Conservation (phyloP, 2,329 filamentous ascomycete genomes). For the Escovopsis sp. region DNA sequence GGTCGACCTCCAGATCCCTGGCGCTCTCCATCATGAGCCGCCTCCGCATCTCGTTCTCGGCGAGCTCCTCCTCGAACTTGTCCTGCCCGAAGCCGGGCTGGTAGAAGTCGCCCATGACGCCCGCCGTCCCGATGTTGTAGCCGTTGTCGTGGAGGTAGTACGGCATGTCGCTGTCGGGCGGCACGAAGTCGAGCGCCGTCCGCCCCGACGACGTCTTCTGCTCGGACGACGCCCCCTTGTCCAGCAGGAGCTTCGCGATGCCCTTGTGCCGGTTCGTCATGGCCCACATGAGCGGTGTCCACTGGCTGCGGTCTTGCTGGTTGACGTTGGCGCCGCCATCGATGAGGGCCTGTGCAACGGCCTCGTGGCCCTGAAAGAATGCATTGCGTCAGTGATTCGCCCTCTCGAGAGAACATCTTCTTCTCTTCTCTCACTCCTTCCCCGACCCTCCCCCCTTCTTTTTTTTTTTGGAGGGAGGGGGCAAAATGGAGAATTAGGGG, state of each 20-base stretch:
- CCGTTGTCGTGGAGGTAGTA: conserved; percentile 91
- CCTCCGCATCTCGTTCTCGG: conserved; percentile 86
- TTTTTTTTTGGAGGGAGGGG: too few relatives aligned
- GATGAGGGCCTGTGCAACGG: conserved; percentile 71
- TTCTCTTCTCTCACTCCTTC: too few relatives aligned
- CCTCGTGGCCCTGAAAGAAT: conserved; percentile 58
- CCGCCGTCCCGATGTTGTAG: conserved; percentile 72
- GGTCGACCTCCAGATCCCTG: conserved; percentile 86
- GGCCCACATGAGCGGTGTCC: conserved; percentile 98
- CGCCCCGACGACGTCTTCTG: conserved; percentile 88
- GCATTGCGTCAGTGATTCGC: conserved; percentile 1
- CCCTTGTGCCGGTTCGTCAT: conserved; percentile 97
- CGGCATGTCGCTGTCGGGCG: conserved; percentile 90
- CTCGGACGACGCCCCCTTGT: conserved; percentile 89
- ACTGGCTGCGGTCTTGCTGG: conserved; percentile 87
- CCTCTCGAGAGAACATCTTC: too few relatives aligned
- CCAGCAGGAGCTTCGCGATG: conserved; percentile 83
- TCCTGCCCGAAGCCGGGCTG: conserved; percentile 84
- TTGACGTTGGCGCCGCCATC: conserved; percentile 80
- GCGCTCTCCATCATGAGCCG: conserved; percentile 99
- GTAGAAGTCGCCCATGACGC: conserved; percentile 82
- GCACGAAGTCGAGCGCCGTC: conserved; percentile 90
- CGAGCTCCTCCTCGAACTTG: conserved; percentile 91
- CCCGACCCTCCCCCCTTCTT: too few relatives aligned
- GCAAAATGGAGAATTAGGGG: neutral